Evolutionary conservation across 2,329 filamentous ascomycete species (phyloP), one percentile per base, ranked within the genome.

Genomic region (Escovopsis sp.): DNA sequence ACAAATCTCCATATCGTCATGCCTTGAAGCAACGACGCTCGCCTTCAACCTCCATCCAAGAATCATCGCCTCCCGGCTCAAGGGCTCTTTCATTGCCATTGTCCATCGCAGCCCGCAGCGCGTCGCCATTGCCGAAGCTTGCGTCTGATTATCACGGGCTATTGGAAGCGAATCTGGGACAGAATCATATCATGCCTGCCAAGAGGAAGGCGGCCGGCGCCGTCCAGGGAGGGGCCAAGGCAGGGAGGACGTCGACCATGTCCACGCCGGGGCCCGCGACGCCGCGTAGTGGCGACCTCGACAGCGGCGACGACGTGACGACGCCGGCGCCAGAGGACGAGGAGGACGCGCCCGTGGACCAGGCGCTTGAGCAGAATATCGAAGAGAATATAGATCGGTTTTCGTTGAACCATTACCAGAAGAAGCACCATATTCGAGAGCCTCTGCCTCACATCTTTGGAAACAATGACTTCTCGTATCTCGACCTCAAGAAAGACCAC

Each of bases 401-500:
- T 51, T 70, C 71, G 8, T 56, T 69, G 38, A 61, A 61, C 29
- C 58, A 60, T 34, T 68, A 70, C 45, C 65, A 69, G 44, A 61
- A 63, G 46, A 62, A 56, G 44, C 56, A 60, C 39, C 47, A 50
- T 36, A 52, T 53, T 45, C 59, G 51, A 47, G 63, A 66, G 44
- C 54, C 65, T 46, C 51, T 68, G 39, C 55, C 61, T 41, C 50
- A 62, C 51, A 58, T 68, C 49, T 60, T 66, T 54, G 50, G 60
- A 48, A 49, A 62, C 49, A 48, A 62, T 55, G 86, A 98, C 57
- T 90, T 90, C 55, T 87, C 83, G 33, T 80, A 79, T 44, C 68
- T 94, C 27, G 65, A 73, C 27, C 65, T 94, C 44, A 96, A 94
- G 58, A 74, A 79, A 4, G 88, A 96, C 55, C 86, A 93, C 61